Base-by-base conservation (phyloP, 1,284 basidiomycete genomes). In the Apiotrichum akiyoshidainum region DNA sequence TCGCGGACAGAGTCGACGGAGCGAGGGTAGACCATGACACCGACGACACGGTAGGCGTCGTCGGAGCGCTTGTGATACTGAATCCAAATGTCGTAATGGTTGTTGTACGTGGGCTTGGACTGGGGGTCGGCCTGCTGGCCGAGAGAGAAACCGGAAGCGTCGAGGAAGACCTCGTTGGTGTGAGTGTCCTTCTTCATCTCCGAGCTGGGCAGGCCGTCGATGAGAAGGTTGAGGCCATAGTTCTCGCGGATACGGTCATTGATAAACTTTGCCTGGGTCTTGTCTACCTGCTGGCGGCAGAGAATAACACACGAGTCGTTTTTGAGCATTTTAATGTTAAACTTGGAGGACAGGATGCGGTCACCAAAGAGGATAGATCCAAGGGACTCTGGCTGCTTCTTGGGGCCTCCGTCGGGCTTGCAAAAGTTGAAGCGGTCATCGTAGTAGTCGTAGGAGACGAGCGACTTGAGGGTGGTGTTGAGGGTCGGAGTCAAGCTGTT, bases 281-380 rank as follows among this genome's bases (percentile, higher is more conserved):
- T 80, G 0, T 85, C 82, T 14, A 96, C 82, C 31, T 80, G 78
- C 12, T 81, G 76, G 31, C 79, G 81, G 76, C 95, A 98, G 5
- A 98, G 82, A 13, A 83, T 83, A 66, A 84, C 82, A 74, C 95
- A 99, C 3, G 87, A 86, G 44, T 81, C 65, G 58, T 78, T 77
- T 21, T 53, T 31, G 54, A 78, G 67, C 76, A 78, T 79, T 5
- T 61, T 52, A 47, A 78, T 62, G 22, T 93, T 83, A 70, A 93
- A 94, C 3, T 89, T 88, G 10, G 90, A 92, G 73, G 88, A 87
- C 78, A 94, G 92, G 72, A 99, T 93, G 60, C 95, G 84, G 80
- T 99, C 95, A 34, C 95, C 95, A 68, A 97, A 97, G 16, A 99
- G 81, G 63, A 96, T 93, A 34, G 90, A 92, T 6, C 95, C 95